Base-by-base conservation (phyloP, 139 green algal genomes). In the Dunaliella primolecta region DNA sequence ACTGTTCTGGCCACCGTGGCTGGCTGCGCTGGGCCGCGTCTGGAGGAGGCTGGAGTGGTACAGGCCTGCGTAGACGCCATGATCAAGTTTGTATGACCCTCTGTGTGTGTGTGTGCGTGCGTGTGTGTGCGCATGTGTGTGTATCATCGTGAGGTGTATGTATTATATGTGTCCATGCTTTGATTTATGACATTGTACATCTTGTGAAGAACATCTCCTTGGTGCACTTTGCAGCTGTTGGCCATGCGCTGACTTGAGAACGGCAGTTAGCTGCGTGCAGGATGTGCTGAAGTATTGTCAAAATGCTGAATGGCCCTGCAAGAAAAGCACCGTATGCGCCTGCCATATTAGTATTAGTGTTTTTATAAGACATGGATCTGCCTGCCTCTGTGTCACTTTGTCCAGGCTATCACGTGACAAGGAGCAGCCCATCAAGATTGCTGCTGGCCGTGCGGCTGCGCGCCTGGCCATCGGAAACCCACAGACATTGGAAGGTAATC, bases 361-460 rank as follows among this genome's bases (percentile, higher is more conserved):
- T n/a, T n/a, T n/a, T n/a, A n/a, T n/a, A n/a, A n/a, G n/a, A n/a
- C n/a, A n/a, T n/a, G n/a, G n/a, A n/a, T n/a, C n/a, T n/a, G n/a
- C n/a, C n/a, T n/a, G n/a, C n/a, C n/a, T n/a, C n/a, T n/a, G n/a
- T n/a, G n/a, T n/a, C n/a, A n/a, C n/a, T n/a, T n/a, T n/a, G n/a
- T n/a, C n/a, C 75, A 80, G 75, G 75, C 38, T 55, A 2, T 80
- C 75, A 30, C 75, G 75, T 2, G 75, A 80, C 20, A 31, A 31
- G 27, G 75, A 38, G 31, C 72, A 82, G 2, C 36, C 29, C 29
- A 32, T 83, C 32, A 70, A 80, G 32, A 38, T 93, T 46, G 89
- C 94, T n/a, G 93, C 91, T 24, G 92, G 86, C 21, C 82, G 89
- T 3, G 88, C 86, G 23, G 88, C 89, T 7, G 85, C 82, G 29